phyloP scores from a whole-genome alignment of 371 early-diverging fungal genomes.

The Dinochytrium kinnereticum region DNA sequence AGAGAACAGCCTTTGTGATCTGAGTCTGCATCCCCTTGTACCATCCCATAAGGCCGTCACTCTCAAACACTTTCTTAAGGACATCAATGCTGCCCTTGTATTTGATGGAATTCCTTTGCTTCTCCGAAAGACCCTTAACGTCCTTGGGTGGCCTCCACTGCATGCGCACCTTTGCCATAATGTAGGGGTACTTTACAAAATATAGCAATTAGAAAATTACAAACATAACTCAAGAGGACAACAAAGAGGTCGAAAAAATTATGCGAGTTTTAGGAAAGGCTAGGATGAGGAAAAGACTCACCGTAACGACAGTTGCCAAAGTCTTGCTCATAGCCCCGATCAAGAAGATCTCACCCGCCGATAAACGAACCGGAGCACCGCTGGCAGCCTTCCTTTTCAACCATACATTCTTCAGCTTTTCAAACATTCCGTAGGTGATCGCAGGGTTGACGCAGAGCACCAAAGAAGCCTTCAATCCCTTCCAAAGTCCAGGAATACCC shows the following conservation, averaged over 20 bases:
- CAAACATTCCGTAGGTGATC: slow-evolving; percentile 96
- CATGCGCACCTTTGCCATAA: slow-evolving; percentile 93
- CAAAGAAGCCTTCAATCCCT: slow-evolving; percentile 77
- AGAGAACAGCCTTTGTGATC: slow-evolving; percentile 94
- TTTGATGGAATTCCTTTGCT: slow-evolving; percentile 54
- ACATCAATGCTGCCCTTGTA: slow-evolving; percentile 91
- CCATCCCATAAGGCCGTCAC: slow-evolving; percentile 88
- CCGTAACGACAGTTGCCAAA: slow-evolving; percentile 73
- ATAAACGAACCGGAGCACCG: slow-evolving; percentile 45
- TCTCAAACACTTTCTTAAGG: slow-evolving; percentile 73
- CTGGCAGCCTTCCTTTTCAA: slow-evolving; percentile 27
- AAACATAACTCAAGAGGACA: background rate
- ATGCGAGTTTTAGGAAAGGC: too few species aligned
- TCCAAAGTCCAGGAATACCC: slow-evolving; percentile 75
- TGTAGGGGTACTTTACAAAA: slow-evolving; percentile 87
- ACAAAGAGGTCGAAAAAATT: too few species aligned
- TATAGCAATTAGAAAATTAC: background rate
- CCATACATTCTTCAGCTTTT: slow-evolving; percentile 74
- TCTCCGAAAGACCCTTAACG: slow-evolving; percentile 57
- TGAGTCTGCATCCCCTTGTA: slow-evolving; percentile 97
- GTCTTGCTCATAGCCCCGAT: slow-evolving; percentile 93
- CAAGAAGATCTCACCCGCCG: slow-evolving; percentile 80
- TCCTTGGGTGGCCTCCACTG: slow-evolving; percentile 87
- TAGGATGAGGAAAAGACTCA: slow-evolving; percentile 36
- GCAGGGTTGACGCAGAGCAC: slow-evolving; percentile 94